These are phyloP conservation scores for Cystobasidium slooffiae DNA, from an alignment of 1,284 basidiomycete genomes.

Conservation along the genomic window DNA sequence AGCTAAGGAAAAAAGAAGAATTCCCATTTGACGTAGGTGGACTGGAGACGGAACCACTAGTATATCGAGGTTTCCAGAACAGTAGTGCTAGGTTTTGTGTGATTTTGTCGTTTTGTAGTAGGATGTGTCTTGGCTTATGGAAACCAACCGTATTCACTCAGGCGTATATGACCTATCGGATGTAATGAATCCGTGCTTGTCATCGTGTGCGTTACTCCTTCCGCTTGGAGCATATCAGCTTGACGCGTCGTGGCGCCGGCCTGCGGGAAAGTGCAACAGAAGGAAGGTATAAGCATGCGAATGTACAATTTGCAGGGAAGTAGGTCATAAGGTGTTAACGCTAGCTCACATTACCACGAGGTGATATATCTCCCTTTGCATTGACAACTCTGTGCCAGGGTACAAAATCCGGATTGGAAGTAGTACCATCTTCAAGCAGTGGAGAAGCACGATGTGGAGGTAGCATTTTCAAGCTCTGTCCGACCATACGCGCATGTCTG, in stretches of 20 bases:
- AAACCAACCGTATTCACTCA: too few species aligned
- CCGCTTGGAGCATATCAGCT: too few species aligned
- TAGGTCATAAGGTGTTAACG: too few species aligned
- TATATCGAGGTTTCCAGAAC: background rate
- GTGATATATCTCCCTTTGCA: constrained; percentile 47
- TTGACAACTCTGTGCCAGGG: constrained; percentile 51
- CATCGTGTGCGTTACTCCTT: too few species aligned
- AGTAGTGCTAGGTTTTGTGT: background rate
- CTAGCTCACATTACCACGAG: constrained; percentile 47
- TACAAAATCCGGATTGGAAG: constrained; percentile 45
- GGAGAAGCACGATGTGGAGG: constrained; percentile 23
- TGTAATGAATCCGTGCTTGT: too few species aligned
- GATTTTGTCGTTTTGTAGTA: too few species aligned
- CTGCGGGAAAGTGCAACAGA: too few species aligned
- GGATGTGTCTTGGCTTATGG: too few species aligned
- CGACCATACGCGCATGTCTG: constrained; percentile 51
- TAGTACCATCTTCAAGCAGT: background rate
- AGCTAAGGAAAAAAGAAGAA: background rate
- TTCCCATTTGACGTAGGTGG: background rate
- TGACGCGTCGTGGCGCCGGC: too few species aligned
- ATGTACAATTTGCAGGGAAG: too few species aligned
- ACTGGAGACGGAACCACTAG: background rate
- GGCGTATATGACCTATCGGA: too few species aligned
- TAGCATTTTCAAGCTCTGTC: constrained; percentile 51
- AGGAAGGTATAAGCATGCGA: too few species aligned